Evolutionary conservation across 768 basidiomycete species (phyloP).

Genomic region (Stropharia rugosoannulata): DNA sequence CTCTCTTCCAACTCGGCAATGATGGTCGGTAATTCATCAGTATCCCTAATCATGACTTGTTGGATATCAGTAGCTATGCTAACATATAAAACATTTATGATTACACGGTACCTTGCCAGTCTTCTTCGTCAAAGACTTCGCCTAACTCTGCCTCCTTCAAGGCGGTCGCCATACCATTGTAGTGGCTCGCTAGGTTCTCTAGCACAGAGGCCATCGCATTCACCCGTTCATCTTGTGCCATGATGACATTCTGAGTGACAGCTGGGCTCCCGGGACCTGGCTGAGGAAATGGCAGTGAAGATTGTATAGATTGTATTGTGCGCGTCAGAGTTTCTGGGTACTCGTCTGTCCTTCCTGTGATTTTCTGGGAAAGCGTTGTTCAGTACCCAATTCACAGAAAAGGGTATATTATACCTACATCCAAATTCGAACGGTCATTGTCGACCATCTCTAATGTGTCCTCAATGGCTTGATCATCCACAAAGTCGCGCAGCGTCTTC

Average conservation of each 20-base stretch:
- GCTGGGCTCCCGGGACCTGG: constrained; percentile 18
- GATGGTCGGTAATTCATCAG: constrained; percentile 73
- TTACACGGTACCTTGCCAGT: constrained; percentile 55
- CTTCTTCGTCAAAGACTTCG: constrained; percentile 64
- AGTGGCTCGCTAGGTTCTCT: constrained; percentile 72
- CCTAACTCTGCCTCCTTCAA: constrained; percentile 70
- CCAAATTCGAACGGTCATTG: constrained; percentile 61
- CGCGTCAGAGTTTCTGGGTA: constrained; percentile 63
- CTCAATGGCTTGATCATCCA: constrained; percentile 81
- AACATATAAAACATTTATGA: neutral
- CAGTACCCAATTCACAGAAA: neutral
- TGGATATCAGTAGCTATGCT: neutral
- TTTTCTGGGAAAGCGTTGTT: constrained; percentile 42
- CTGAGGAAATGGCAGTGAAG: constrained; percentile 23
- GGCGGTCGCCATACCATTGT: constrained; percentile 72
- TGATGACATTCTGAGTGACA: constrained; percentile 48
- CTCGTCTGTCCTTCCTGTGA: constrained; percentile 59
- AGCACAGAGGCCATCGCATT: constrained; percentile 72
- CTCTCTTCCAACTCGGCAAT: constrained; percentile 70
- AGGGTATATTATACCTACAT: constrained; percentile 43
- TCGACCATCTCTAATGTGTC: constrained; percentile 75
- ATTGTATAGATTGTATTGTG: constrained; percentile 56
- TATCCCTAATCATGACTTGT: constrained; percentile 79
- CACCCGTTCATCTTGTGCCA: constrained; percentile 55
- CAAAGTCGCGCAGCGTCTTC: constrained; percentile 86